A percentile compares a stretch with the other conserved stretches of the same genome.
phyloP scores from a whole-genome alignment of 257 asterid genomes.

The Echium plantagineum region DNA sequence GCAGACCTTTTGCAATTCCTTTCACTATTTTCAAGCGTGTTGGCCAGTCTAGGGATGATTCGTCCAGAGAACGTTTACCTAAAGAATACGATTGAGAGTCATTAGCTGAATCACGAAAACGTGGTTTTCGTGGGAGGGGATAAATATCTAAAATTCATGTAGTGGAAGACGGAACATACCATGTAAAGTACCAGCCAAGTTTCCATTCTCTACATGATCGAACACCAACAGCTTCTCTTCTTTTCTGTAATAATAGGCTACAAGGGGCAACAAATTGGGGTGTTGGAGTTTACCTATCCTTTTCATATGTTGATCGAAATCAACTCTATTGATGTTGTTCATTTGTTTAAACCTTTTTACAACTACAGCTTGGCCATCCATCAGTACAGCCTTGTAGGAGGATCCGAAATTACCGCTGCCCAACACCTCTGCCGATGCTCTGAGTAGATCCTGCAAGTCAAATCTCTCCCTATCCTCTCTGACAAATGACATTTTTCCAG shows the following conservation, averaged over 20 bases:
- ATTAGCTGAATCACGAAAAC: not conserved
- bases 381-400: conserved; percentile 69
- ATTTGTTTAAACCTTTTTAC: conserved; percentile 84
- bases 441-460: conserved; percentile 66
- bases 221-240: not conserved
- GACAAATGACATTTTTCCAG: conserved; percentile 49
- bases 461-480: conserved; percentile 56
- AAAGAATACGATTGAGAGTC: not conserved
- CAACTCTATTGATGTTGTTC: conserved; percentile 55
- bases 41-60: conserved; percentile 42
- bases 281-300: conserved; percentile 44
- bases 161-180: not conserved
- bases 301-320: conserved; percentile 88
- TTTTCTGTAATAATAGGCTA: not conserved
- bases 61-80: conserved; percentile 47
- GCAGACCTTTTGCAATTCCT: conserved; percentile 65
- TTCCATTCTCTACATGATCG: not conserved
- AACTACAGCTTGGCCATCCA: conserved; percentile 66
- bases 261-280: not conserved
- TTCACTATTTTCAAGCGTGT: conserved; percentile 58
- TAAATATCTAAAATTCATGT: too few relatives aligned
- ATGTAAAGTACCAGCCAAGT: not conserved
- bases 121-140: too few relatives aligned
- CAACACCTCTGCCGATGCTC: conserved; percentile 84
- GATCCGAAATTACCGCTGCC: conserved; percentile 87